Evolutionary conservation across 371 early-diverging fungal genomes (phyloP).

Genomic region (Zychaea mexicana): DNA sequence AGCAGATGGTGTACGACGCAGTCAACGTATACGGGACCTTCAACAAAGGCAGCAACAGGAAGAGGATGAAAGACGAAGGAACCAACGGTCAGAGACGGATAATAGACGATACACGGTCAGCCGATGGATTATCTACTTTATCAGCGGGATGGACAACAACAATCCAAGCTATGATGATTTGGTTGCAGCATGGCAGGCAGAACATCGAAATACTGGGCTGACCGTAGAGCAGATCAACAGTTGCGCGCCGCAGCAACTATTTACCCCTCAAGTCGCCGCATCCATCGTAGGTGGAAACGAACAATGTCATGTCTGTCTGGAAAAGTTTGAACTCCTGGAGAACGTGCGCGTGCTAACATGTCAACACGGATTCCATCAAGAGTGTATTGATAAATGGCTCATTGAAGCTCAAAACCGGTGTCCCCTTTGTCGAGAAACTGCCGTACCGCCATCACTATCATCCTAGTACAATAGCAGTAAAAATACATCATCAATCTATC

Average conservation of each 20-base stretch:
- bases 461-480: too few species aligned
- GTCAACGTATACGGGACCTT: background rate
- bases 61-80: background rate
- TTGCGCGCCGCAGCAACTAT: slow-evolving; percentile 31
- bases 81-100: background rate
- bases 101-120: background rate
- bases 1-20: background rate
- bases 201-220: slow-evolving; percentile 15
- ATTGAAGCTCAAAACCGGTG: slow-evolving; percentile 19
- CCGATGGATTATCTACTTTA: slow-evolving; percentile 18
- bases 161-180: background rate
- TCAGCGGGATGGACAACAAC: slow-evolving; percentile 14
- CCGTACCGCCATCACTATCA: background rate
- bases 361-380: slow-evolving; percentile 73
- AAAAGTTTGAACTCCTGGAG: slow-evolving; percentile 56
- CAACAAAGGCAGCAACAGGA: background rate
- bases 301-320: slow-evolving; percentile 57
- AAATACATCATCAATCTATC: too few species aligned
- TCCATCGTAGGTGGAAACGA: slow-evolving; percentile 15
- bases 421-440: slow-evolving; percentile 14
- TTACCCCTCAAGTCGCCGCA: slow-evolving; percentile 7
- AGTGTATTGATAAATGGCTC: slow-evolving; percentile 80
- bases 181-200: background rate
- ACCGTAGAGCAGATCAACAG: slow-evolving; percentile 28
- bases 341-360: slow-evolving; percentile 62